Percentiles rank a stretch among this genome's conserved stretches.
Evolutionary conservation across 306 rosid genomes (phyloP).

Genomic region (Acacia crassicarpa): DNA sequence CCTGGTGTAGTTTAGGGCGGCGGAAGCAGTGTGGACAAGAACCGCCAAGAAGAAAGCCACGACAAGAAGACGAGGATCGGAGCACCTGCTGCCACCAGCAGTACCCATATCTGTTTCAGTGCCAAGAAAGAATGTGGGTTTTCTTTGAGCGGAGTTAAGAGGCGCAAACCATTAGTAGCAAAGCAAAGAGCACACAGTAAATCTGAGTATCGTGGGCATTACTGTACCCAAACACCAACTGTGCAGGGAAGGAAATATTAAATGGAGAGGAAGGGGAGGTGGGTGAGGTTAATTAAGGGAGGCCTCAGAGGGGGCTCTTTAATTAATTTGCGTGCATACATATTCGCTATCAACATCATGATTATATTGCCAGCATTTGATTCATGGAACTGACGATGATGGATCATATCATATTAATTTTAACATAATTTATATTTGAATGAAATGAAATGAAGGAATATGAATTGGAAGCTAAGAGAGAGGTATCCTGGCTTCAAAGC

Average conservation of each 20-base stretch:
- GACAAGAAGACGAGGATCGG: constrained; percentile 25
- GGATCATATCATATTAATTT: background rate
- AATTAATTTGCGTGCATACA: constrained; percentile 25
- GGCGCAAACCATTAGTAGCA: constrained; percentile 39
- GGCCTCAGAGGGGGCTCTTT: constrained; percentile 23
- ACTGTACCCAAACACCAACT: constrained; percentile 23
- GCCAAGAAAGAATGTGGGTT: constrained; percentile 27
- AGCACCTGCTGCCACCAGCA: constrained; percentile 1
- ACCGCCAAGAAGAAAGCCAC: constrained; percentile 30
- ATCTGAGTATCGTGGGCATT: constrained; percentile 33
- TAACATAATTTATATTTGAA: constrained; percentile 1
- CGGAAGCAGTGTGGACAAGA: constrained; percentile 36
- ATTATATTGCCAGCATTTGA: constrained; percentile 66
- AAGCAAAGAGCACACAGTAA: constrained; percentile 32
- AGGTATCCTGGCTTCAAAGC: constrained; percentile 44
- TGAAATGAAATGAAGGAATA: constrained; percentile 29
- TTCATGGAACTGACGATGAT: constrained; percentile 43
- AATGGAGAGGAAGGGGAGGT: constrained; percentile 63
- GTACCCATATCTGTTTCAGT: constrained; percentile 37
- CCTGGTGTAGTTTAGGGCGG: constrained; percentile 53
- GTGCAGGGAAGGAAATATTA: constrained; percentile 23
- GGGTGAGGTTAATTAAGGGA: constrained; percentile 63
- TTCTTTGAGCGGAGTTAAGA: background rate
- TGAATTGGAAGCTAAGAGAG: constrained; percentile 17
- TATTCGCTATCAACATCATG: constrained; percentile 66